These are phyloP conservation scores for Myrmaecium sp. DNA, from an alignment of 2,329 filamentous ascomycete genomes.

Conservation along the genomic window DNA sequence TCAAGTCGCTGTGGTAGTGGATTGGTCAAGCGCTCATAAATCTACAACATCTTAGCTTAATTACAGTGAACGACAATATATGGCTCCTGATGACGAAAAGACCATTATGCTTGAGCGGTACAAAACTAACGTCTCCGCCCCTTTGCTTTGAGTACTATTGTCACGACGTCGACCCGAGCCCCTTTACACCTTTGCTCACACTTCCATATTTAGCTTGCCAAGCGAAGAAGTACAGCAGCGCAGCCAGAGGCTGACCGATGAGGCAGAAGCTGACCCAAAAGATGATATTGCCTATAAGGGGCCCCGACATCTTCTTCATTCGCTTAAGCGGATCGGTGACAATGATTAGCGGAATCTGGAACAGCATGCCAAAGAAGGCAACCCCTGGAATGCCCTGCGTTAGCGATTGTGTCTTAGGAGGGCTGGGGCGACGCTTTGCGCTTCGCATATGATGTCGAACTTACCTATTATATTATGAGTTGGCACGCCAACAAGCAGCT, in stretches of 20 bases:
- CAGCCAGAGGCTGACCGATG: constrained; percentile 84
- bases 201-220: constrained; percentile 97
- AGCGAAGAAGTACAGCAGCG: constrained; percentile 88
- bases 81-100: too few relatives aligned
- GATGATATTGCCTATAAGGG: constrained; percentile 74
- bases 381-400: constrained; percentile 47
- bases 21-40: too few relatives aligned
- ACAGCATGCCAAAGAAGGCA: constrained; percentile 84
- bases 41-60: too few relatives aligned
- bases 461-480: constrained; percentile 82
- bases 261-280: constrained; percentile 97
- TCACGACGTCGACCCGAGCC: too few relatives aligned
- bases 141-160: too few relatives aligned
- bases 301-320: constrained; percentile 57
- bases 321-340: constrained; percentile 67
- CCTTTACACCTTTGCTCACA: constrained; percentile 40
- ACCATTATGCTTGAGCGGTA: too few relatives aligned
- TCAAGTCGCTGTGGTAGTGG: too few relatives aligned
- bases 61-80: too few relatives aligned
- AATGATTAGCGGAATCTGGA: constrained; percentile 76
- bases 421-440: constrained; percentile 1
- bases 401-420: constrained; percentile 9
- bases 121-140: too few relatives aligned
- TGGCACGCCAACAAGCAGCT: constrained; percentile 81
- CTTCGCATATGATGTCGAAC: not conserved